phyloP scores from a whole-genome alignment of 257 asterid species.

The Coffea canephora region DNA sequence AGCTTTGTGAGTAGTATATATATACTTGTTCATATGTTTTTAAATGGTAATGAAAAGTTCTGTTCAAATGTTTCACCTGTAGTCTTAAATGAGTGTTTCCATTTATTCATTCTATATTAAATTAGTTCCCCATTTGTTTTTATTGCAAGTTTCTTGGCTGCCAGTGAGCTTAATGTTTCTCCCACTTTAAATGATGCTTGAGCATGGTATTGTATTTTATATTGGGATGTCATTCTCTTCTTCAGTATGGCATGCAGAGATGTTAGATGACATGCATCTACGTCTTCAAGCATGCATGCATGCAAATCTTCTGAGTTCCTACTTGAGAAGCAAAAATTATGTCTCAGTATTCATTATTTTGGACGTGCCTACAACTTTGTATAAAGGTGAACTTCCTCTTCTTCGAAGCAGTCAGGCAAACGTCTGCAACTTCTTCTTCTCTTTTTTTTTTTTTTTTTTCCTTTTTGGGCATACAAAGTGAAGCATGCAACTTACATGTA shows the following conservation, averaged over 20 bases:
- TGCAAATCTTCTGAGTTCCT: neutral
- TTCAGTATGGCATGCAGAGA: neutral
- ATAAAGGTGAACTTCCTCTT: neutral
- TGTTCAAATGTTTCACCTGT: neutral
- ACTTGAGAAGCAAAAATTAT: neutral
- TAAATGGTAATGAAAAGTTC: neutral
- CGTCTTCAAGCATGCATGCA: slow-evolving; percentile 17
- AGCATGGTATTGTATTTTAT: neutral
- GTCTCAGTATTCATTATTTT: neutral
- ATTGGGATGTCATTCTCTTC: neutral
- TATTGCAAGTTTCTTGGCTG: neutral
- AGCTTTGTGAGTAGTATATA: neutral
- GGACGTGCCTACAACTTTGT: neutral
- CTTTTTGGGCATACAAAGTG: neutral
- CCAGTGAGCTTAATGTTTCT: neutral
- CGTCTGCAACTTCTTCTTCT: neutral
- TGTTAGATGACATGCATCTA: neutral
- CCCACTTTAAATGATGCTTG: neutral
- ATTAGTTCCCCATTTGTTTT: neutral
- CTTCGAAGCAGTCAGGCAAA: neutral
- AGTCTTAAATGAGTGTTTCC: neutral
- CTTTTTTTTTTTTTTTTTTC: too few relatives aligned
- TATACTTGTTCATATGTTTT: neutral
- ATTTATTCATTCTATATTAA: neutral
- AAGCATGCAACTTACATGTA: neutral